Base-by-base conservation (phyloP, 2,329 filamentous ascomycete species). In the Acrodontium crateriforme region DNA sequence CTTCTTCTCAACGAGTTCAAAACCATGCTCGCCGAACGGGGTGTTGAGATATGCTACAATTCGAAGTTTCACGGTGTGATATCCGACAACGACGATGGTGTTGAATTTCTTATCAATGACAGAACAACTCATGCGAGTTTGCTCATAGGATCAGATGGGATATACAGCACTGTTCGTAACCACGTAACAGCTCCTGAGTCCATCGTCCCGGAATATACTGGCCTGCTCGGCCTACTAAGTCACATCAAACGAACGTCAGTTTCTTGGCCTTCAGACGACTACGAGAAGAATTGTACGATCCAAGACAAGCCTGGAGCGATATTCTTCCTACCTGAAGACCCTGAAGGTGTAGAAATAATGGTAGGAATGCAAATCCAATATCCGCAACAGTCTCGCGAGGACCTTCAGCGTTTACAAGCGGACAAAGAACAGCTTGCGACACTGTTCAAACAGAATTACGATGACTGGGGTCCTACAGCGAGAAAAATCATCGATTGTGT, bases 1-100 rank as follows among this genome's bases (percentile, higher is more conserved):
- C 53, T 60, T 1, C 53, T 74, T 9, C 58, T 74, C 28, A 52
- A 62, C 4, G 55, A 60, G n/a, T 48, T 74, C 10, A 44, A 59
- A 1, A 45, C 45, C 1, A 53, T 60, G 31, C 36, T 67, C 5
- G 39, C 45, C 3, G 54, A 58, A 15, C 46, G 49, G 0, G 48
- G 49, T 0, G 54, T 74, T 2, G 22, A 39, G 0, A 49, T 71
- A 6, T 31, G 56, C 2, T 71, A 64, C 35, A 53, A 56, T 9
- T 61, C 53, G 29, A 69, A 63, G 27, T 67, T 70, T 33, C 40
- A 47, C 2, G 46, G 50, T 4, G 44, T 74, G 8, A 20, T 41
- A 2, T 35, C 31, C 2, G 38, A 42, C 3, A 16, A 11, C 17
- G 16, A 18, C 3, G 18, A 32, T 6, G 27, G 29, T 9, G 31